Evolutionary conservation across 495 filamentous ascomycete species (phyloP), one percentile per base, ranked within the genome.

Genomic region (Letharia columbiana): DNA sequence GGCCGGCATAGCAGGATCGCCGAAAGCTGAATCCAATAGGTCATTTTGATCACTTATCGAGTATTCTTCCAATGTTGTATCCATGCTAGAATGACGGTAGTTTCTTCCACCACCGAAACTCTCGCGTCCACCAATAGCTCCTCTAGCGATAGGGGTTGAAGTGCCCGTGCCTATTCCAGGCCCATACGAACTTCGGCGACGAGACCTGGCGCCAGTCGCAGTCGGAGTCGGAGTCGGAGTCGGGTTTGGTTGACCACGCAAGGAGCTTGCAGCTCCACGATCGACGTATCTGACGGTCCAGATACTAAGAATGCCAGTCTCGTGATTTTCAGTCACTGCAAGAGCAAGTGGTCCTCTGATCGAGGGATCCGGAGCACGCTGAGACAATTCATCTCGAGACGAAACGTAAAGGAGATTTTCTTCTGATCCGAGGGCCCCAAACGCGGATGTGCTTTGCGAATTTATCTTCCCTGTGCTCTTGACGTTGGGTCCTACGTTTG

Each of bases 361-460:
- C 59, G 71, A 42, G 44, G 62, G n/a, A 18, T 31, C 69, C 17
- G 70, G 69, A 7, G 45, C 15, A 49, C 18, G 28, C 57, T 60
- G 56, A 62, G 39, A 61, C 4, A 87, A 71, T 67, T 88, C 86
- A 72, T 86, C 80, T 12, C 69, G 70, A 11, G 81, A 70, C 31
- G 88, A 89, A 18, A 96, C 81, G 72, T 95, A 93, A 20, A 96
- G 74, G 45, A 97, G 84, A 67, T 92, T 86, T 74, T 96, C 93
- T 23, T 82, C 78, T 12, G 83, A 80, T 61, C 89, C 84, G 37
- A 96, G 80, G 35, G 75, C 75, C 66, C 80, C 80, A 66, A 82
- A 75, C 60, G 78, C 75, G 18, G 75, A 77, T 11, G 68, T 73
- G 60, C 71, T 76, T 56, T 44, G 41, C 47, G 50, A 18, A 18